Percentiles rank a stretch among this genome's conserved stretches.
phyloP scores from a whole-genome alignment of 2,329 filamentous ascomycete genomes.

The Alternaria triticina region DNA sequence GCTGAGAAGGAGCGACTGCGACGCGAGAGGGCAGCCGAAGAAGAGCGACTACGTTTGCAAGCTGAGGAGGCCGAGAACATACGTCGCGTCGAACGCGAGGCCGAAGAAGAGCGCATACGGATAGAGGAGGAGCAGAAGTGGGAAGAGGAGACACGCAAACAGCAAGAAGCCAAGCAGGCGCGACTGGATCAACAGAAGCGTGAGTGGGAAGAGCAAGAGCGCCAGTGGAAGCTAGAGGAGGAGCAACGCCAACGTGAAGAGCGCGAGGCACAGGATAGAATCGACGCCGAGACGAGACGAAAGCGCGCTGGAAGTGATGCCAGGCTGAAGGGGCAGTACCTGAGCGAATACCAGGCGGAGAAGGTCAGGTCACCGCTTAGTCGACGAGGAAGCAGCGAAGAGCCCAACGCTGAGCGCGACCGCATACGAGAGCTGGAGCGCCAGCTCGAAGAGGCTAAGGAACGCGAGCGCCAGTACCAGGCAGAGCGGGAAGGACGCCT shows the following conservation, averaged over 20 bases:
- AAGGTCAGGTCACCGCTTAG: constrained; percentile 54
- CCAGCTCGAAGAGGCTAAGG: constrained; percentile 70
- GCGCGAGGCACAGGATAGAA: constrained; percentile 70
- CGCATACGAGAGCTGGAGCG: constrained; percentile 82
- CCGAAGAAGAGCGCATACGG: constrained; percentile 68
- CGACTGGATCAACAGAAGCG: constrained; percentile 71
- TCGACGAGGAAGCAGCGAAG: constrained; percentile 49
- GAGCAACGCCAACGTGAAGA: constrained; percentile 75
- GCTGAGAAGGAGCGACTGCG: constrained; percentile 81
- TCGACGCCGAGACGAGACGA: constrained; percentile 70
- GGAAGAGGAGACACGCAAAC: constrained; percentile 68
- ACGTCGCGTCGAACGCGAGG: constrained; percentile 57
- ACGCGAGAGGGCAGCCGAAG: constrained; percentile 62
- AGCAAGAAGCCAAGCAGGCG: constrained; percentile 64
- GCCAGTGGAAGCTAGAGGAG: constrained; percentile 78
- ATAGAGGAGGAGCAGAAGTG: constrained; percentile 70
- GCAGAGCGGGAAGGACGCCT: constrained; percentile 63
- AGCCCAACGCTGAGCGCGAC: constrained; percentile 64
- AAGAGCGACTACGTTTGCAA: constrained; percentile 57
- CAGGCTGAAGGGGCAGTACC: constrained; percentile 79
- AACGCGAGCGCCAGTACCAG: constrained; percentile 70
- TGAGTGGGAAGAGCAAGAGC: constrained; percentile 79
- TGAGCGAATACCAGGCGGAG: constrained; percentile 85
- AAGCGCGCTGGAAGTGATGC: constrained; percentile 67
- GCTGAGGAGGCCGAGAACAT: constrained; percentile 61